phyloP scores from a whole-genome alignment of 192 early-diverging fungal genomes.

The Coemansia guatemalensis region DNA sequence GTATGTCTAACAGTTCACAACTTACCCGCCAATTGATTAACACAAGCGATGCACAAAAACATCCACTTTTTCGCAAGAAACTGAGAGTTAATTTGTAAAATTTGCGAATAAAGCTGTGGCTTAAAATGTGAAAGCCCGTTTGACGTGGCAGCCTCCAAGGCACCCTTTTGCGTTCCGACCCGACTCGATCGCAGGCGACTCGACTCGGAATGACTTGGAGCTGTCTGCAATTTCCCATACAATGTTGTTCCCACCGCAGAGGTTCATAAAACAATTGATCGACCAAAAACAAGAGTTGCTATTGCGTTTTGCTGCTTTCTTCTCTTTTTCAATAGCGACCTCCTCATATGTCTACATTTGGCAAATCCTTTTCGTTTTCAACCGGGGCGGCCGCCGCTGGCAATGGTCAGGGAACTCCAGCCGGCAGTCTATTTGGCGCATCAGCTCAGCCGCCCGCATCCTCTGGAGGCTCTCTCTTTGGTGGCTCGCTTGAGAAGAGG shows the following conservation, averaged over 20 bases:
- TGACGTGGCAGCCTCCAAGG: conserved; percentile 7
- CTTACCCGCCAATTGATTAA: no score
- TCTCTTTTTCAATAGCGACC: conserved; percentile 7
- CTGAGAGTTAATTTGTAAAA: no score
- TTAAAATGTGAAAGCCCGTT: no score
- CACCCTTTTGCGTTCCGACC: neutral
- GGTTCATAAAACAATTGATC: no score
- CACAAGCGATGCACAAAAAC: no score
- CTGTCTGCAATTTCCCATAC: no score
- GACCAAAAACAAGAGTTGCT: no score
- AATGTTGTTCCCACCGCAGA: no score
- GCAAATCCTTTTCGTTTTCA: conserved; percentile 49
- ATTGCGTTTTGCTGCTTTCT: neutral
- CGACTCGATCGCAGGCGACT: neutral
- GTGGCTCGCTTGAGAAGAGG: conserved; percentile 37
- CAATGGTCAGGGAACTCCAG: conserved; percentile 2
- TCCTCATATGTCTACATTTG: conserved; percentile 31
- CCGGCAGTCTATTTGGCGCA: conserved; percentile 30
- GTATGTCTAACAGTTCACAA: no score
- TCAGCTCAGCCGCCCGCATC: conserved; percentile 23
- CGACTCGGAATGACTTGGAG: no score
- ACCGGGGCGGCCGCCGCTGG: conserved; percentile 17
- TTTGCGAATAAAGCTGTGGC: no score
- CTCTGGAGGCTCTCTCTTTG: conserved; percentile 22
- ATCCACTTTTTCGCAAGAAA: no score